These are phyloP conservation scores for Scutellaria minor DNA, from an alignment of 257 asterid species.

Conservation along the genomic window DNA sequence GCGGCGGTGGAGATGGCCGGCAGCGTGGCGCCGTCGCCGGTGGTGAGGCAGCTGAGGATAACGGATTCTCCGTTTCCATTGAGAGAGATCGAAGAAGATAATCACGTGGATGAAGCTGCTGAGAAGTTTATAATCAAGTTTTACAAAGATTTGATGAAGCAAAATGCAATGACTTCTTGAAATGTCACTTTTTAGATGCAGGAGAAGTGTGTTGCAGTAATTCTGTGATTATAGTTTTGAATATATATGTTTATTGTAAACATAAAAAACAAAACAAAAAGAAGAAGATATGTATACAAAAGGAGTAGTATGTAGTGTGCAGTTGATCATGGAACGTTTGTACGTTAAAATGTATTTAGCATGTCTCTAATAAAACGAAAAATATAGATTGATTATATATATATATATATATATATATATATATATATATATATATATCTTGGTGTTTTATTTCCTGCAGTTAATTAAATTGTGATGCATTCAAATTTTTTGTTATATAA, in stretches of 20 bases:
- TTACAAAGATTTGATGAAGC: slow-evolving; percentile 56
- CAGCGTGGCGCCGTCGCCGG: slow-evolving; percentile 58
- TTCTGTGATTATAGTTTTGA: slow-evolving; percentile 16
- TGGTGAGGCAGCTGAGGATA: slow-evolving; percentile 81
- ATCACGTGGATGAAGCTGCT: slow-evolving; percentile 61
- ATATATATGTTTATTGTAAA: neutral
- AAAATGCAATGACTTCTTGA: slow-evolving; percentile 38
- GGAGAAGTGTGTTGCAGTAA: neutral
- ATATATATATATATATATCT: no score
- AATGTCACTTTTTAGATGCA: neutral
- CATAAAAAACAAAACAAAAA: no score
- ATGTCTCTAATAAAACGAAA: neutral
- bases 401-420: no score
- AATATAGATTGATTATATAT: no score
- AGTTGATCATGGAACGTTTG: neutral
- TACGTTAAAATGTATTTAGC: slow-evolving; percentile 9
- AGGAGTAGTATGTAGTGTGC: slow-evolving; percentile 14
- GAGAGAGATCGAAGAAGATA: slow-evolving; percentile 45
- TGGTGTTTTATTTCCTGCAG: no score
- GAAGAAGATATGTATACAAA: neutral
- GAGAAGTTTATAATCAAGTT: slow-evolving; percentile 67
- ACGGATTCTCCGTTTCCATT: slow-evolving; percentile 76
- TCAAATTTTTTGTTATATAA: no score
- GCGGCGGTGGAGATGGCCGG: slow-evolving; percentile 53
- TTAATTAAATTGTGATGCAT: no score